Conservation (phyloP, 73 alveolate species). For the Paramecium sonneborni region DNA sequence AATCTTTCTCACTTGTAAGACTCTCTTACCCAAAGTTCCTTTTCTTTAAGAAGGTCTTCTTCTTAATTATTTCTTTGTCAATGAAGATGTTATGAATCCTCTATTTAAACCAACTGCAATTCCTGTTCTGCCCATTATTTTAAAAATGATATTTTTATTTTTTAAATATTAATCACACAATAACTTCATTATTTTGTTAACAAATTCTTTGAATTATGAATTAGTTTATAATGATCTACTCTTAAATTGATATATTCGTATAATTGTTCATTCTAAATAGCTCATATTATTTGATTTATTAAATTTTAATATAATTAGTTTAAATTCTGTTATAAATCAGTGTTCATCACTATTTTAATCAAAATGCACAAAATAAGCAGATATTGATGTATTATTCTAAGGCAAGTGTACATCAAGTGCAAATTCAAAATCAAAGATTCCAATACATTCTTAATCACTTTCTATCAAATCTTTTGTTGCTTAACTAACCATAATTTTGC, state of each 20-base stretch:
- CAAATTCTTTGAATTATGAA: background rate
- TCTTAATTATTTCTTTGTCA: conserved; percentile 44
- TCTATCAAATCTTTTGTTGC: conserved; percentile 77
- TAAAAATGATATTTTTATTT: background rate
- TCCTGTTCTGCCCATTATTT: conserved; percentile 57
- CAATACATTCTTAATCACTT: conserved; percentile 60
- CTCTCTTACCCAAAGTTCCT: conserved; percentile 54
- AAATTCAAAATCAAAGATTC: conserved; percentile 60
- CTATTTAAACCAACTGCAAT: conserved; percentile 44
- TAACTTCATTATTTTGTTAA: background rate
- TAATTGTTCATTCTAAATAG: too few relatives aligned
- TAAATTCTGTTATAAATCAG: background rate
- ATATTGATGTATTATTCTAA: background rate
- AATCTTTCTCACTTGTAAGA: conserved; percentile 71
- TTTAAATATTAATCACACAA: conserved; percentile 12
- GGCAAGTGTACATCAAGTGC: conserved; percentile 5
- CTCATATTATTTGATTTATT: background rate
- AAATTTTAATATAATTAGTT: background rate
- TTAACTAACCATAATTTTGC: conserved; percentile 89
- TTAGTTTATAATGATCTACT: background rate
- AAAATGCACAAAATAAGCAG: conserved; percentile 39
- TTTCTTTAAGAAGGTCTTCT: conserved; percentile 57
- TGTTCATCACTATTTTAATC: background rate
- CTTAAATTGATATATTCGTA: too few relatives aligned
- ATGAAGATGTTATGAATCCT: conserved; percentile 43